Evolutionary conservation across 441 rosid genomes (phyloP).

Genomic region (Jatropha multifida): DNA sequence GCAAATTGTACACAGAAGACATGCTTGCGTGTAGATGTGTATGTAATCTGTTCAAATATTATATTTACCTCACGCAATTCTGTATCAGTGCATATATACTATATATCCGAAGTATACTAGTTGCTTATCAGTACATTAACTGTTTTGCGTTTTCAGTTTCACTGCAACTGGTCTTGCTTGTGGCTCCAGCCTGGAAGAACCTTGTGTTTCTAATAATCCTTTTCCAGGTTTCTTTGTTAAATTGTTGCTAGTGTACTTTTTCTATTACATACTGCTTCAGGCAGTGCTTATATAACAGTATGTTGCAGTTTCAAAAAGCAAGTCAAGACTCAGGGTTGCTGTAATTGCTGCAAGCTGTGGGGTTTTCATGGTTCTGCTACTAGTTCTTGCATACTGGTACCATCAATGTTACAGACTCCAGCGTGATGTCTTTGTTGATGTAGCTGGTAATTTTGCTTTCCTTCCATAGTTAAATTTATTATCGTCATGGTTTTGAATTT

Average conservation of each 20-base stretch:
- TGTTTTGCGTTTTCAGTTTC: constrained; percentile 50
- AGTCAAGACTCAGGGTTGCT: constrained; percentile 55
- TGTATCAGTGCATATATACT: background rate
- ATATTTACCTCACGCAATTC: background rate
- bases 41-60: background rate
- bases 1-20: background rate
- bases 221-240: constrained; percentile 49
- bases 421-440: constrained; percentile 66
- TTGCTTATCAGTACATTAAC: background rate
- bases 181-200: constrained; percentile 61
- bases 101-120: constrained; percentile 3
- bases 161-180: constrained; percentile 68
- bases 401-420: constrained; percentile 40
- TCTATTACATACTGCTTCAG: background rate
- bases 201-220: constrained; percentile 64
- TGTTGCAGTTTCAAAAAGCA: constrained; percentile 55
- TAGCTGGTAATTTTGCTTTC: constrained; percentile 52
- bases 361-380: constrained; percentile 48
- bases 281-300: constrained; percentile 12
- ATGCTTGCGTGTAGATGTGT: background rate
- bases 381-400: constrained; percentile 50
- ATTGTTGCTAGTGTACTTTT: background rate
- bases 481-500: background rate
- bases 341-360: constrained; percentile 53
- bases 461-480: constrained; percentile 2